These are phyloP conservation scores for Blastobotrys chiropterorum DNA, from an alignment of 805 yeast species.

Conservation along the genomic window DNA sequence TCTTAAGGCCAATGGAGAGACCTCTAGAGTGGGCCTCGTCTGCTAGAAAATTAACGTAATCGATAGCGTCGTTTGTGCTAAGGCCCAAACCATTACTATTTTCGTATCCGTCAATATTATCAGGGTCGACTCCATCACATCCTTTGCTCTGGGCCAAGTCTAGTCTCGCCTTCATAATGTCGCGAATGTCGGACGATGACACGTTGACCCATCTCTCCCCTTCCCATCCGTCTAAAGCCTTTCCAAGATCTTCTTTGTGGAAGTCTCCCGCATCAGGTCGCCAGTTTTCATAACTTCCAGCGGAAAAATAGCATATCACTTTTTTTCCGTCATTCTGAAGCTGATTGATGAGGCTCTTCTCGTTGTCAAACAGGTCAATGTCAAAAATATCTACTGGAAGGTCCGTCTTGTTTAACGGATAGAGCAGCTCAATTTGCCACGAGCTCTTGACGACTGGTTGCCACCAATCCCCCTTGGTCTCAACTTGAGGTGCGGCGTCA, in stretches of 20 bases:
- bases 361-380: constrained; percentile 26
- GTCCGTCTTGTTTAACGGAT: constrained; percentile 12
- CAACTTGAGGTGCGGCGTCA: not conserved
- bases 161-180: constrained; percentile 23
- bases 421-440: constrained; percentile 25
- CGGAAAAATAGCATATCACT: constrained; percentile 31
- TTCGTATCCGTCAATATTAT: constrained; percentile 29
- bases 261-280: constrained; percentile 24
- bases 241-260: constrained; percentile 22
- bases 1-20: constrained; percentile 27
- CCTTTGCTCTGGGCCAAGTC: constrained; percentile 21
- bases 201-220: constrained; percentile 30
- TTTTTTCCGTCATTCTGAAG: constrained; percentile 21
- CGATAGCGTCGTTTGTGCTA: constrained; percentile 22
- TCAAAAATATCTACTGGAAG: constrained; percentile 21
- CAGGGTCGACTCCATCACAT: constrained; percentile 32
- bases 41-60: constrained; percentile 25
- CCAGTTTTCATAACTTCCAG: constrained; percentile 31
- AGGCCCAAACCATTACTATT: constrained; percentile 29
- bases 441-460: constrained; percentile 11
- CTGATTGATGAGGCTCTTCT: constrained; percentile 10
- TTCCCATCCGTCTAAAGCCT: constrained; percentile 26
- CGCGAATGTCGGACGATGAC: constrained; percentile 19
- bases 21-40: constrained; percentile 19
- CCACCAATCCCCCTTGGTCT: not conserved